Evolutionary conservation across 1,284 basidiomycete genomes (phyloP).

Genomic region (Jaminaea rosea): DNA sequence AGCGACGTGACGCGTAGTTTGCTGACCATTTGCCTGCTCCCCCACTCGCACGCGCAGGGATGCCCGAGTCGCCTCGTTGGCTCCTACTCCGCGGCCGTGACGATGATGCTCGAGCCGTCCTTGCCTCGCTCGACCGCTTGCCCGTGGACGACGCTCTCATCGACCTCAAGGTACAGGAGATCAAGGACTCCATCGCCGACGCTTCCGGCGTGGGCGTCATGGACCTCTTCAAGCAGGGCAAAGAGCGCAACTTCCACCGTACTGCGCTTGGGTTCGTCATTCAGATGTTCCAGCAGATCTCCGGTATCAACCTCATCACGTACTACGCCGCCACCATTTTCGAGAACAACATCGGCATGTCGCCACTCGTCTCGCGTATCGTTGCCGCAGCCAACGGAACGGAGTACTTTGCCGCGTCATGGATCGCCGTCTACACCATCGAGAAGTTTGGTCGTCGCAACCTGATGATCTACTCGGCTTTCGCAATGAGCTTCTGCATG

Average conservation of each 20-base stretch:
- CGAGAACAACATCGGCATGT: conserved; percentile 33
- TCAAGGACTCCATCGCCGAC: conserved; percentile 23
- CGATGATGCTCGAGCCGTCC: conserved; percentile 28
- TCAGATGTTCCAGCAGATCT: conserved; percentile 46
- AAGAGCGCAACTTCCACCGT: conserved; percentile 42
- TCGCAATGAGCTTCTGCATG: conserved; percentile 37
- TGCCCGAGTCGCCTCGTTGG: conserved; percentile 45
- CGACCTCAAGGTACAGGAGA: conserved; percentile 30
- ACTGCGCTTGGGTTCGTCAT: conserved; percentile 34
- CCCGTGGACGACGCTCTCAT: conserved; percentile 27
- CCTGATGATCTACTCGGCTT: conserved; percentile 37
- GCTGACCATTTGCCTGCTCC: background rate
- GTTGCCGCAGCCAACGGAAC: conserved; percentile 43
- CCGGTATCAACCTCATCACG: conserved; percentile 22
- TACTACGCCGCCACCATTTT: conserved; percentile 45
- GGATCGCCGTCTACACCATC: conserved; percentile 39
- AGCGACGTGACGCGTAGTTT: too few species aligned
- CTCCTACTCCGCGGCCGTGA: conserved; percentile 34
- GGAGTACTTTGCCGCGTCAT: conserved; percentile 44
- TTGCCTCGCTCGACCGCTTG: conserved; percentile 34
- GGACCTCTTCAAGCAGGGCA: conserved; percentile 40
- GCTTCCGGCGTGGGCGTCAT: conserved; percentile 15
- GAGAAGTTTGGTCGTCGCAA: conserved; percentile 39
- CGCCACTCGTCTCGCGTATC: conserved; percentile 31
- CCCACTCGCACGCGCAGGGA: too few species aligned